These are phyloP conservation scores for Aspergillus glaucus DNA, from an alignment of 2,329 filamentous ascomycete species.

Conservation along the genomic window DNA sequence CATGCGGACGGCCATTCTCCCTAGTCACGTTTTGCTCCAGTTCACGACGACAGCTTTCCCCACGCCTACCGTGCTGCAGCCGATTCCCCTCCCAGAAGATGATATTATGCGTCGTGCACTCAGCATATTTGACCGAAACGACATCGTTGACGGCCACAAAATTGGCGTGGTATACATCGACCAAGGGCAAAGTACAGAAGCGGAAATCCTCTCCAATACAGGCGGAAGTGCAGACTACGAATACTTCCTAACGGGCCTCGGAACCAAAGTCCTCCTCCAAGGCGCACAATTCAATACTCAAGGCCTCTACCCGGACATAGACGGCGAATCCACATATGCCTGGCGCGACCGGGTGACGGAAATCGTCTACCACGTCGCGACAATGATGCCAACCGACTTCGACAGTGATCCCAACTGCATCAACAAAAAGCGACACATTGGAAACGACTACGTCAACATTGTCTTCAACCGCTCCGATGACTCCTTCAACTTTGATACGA, in stretches of 20 bases:
- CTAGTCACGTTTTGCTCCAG: constrained; percentile 42
- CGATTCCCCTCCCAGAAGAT: constrained; percentile 68
- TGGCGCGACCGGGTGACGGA: constrained; percentile 95
- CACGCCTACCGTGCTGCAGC: constrained; percentile 51
- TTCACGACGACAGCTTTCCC: constrained; percentile 39
- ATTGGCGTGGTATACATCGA: constrained; percentile 91
- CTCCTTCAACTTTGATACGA: constrained; percentile 82
- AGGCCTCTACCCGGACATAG: constrained; percentile 74
- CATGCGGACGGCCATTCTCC: constrained; percentile 38
- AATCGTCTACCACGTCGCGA: constrained; percentile 91
- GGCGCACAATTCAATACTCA: constrained; percentile 88
- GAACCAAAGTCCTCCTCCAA: constrained; percentile 72
- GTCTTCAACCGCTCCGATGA: constrained; percentile 95
- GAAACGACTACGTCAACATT: constrained; percentile 97
- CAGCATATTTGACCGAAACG: constrained; percentile 73
- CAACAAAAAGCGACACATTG: constrained; percentile 89
- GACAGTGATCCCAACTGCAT: constrained; percentile 69
- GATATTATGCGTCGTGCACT: constrained; percentile 69
- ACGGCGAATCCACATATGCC: constrained; percentile 83
- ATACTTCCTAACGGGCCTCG: constrained; percentile 74
- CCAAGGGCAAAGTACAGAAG: constrained; percentile 74
- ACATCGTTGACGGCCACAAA: constrained; percentile 91
- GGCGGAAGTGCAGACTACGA: constrained; percentile 83
- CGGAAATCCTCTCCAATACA: constrained; percentile 79
- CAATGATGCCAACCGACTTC: constrained; percentile 89